Evolutionary conservation across 805 yeast species (phyloP).

Genomic region (Candida verbasci): DNA sequence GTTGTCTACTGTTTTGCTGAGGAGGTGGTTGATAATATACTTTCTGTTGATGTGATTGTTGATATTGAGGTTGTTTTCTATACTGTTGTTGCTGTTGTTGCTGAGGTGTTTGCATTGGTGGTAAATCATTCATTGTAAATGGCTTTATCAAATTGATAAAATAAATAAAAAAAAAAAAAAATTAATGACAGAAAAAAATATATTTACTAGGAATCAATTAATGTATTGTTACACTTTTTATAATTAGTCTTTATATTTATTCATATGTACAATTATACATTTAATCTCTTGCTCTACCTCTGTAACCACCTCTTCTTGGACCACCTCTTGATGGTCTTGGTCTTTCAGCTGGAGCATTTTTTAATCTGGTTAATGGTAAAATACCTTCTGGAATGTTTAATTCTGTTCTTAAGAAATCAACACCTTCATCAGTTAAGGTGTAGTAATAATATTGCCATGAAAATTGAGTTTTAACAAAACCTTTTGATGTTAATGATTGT

Average conservation of each 20-base stretch:
- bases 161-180: not conserved
- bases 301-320: conserved; percentile 40
- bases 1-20: conserved; percentile 5
- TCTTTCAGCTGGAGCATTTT: conserved; percentile 85
- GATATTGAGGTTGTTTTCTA: conserved; percentile 9
- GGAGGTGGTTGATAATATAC: conserved; percentile 10
- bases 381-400: conserved; percentile 98
- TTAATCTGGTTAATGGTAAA: conserved; percentile 97
- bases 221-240: too few relatives aligned
- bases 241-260: too few relatives aligned
- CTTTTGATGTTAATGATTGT: conserved; percentile 98
- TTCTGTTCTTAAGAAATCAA: conserved; percentile 96
- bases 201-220: too few relatives aligned
- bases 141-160: too few relatives aligned
- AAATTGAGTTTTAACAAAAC: conserved; percentile 99
- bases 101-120: conserved; percentile 38
- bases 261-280: conserved; percentile 1
- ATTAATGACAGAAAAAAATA: not conserved
- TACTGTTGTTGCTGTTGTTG: conserved; percentile 10
- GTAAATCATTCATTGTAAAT: conserved; percentile 30
- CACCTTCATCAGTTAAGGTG: conserved; percentile 99
- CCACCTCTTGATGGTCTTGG: conserved; percentile 44
- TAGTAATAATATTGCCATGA: conserved; percentile 99
- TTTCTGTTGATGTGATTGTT: conserved; percentile 9
- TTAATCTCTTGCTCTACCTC: conserved; percentile 60